Conservation (phyloP, 2,329 filamentous ascomycete species). For the Colletotrichum neosansevieriae region DNA sequence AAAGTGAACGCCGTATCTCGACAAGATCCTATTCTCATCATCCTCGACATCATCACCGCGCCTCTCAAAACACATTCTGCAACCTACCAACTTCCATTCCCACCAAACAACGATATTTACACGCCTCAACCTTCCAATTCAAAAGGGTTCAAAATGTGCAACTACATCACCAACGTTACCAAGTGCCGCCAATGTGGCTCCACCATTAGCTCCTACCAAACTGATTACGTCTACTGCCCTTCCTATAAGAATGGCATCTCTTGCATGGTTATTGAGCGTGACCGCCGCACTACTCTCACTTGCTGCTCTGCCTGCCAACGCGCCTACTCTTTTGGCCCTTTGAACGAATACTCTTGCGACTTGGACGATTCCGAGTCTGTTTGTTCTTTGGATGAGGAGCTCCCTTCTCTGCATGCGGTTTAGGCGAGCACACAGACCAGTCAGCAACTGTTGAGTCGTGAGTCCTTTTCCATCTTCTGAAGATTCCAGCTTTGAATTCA, state of each 20-base stretch:
- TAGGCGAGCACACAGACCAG: not conserved
- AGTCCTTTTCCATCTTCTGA: not conserved
- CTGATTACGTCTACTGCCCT: conserved; percentile 34
- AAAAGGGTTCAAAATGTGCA: conserved; percentile 22
- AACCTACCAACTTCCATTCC: no score
- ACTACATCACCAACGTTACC: conserved; percentile 32
- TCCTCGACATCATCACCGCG: no score
- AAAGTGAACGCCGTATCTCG: no score
- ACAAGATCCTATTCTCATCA: no score
- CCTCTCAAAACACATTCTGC: no score
- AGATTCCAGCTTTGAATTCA: not conserved
- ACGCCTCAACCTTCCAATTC: no score
- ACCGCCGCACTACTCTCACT: conserved; percentile 21
- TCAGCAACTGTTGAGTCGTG: not conserved
- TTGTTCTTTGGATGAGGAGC: not conserved
- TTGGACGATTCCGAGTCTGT: not conserved
- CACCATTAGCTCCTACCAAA: not conserved
- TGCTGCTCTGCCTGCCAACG: conserved; percentile 30
- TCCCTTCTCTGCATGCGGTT: not conserved
- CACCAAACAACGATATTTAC: no score
- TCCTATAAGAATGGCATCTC: conserved; percentile 17
- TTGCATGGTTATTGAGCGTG: conserved; percentile 25
- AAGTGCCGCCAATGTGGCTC: conserved; percentile 35
- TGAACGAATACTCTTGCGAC: not conserved
- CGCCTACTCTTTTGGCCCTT: conserved; percentile 11